Conservation (phyloP, 2,329 filamentous ascomycete species). For the Blumeria graminis region DNA sequence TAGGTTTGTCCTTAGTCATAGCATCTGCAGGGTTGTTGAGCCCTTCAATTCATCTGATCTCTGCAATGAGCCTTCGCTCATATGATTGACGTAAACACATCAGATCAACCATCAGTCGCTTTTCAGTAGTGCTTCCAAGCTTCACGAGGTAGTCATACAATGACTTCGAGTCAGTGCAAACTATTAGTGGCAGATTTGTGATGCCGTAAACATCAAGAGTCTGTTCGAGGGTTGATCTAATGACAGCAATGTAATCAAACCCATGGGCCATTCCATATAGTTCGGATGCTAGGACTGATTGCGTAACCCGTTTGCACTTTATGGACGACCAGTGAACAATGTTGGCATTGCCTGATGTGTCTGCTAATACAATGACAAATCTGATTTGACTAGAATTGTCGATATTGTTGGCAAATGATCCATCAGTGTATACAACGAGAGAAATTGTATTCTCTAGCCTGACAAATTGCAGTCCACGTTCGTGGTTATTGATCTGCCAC, state of each 20-base stretch:
- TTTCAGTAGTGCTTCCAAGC: slow-evolving; percentile 3
- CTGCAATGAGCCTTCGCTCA: neutral
- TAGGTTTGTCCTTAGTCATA: neutral
- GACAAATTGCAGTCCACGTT: too few relatives aligned
- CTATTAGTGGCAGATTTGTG: neutral
- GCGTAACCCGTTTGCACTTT: slow-evolving; percentile 3
- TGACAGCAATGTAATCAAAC: neutral
- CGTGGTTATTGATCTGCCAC: too few relatives aligned
- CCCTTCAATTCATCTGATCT: neutral
- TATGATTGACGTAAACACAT: slow-evolving; percentile 1
- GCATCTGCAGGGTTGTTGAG: neutral
- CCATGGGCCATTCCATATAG: slow-evolving; percentile 3
- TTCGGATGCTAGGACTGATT: slow-evolving; percentile 3
- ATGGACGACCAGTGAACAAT: neutral
- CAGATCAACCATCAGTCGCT: slow-evolving; percentile 2
- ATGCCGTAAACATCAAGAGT: neutral
- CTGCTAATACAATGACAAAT: too few relatives aligned
- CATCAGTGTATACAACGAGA: too few relatives aligned
- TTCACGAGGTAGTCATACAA: slow-evolving; percentile 3
- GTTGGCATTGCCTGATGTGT: too few relatives aligned
- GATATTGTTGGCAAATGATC: too few relatives aligned
- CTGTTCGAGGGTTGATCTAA: neutral
- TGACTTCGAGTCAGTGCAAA: slow-evolving; percentile 2
- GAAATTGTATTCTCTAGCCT: too few relatives aligned
- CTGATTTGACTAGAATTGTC: too few relatives aligned